Percentiles rank a stretch among this genome's conserved stretches.
phyloP scores from a whole-genome alignment of 1,139 yeast species.

The Yamadazyma siamensis region DNA sequence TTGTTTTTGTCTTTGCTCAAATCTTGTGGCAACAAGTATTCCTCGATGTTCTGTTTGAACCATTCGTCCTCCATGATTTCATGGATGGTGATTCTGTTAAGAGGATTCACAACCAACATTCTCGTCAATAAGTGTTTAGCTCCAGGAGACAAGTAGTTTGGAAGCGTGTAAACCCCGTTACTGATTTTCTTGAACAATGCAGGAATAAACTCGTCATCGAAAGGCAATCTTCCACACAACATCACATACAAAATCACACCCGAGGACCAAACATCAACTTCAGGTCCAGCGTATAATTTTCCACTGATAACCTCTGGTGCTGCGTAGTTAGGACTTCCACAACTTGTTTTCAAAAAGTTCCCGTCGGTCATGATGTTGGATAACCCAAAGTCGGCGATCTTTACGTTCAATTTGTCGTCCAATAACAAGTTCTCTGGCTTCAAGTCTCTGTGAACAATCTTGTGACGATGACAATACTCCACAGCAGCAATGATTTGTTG shows the following conservation, averaged over 20 bases:
- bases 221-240: constrained; percentile 96
- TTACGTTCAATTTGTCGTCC: constrained; percentile 89
- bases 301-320: constrained; percentile 98
- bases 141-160: constrained; percentile 83
- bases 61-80: constrained; percentile 95
- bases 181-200: constrained; percentile 92
- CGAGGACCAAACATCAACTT: constrained; percentile 98
- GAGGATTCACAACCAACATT: constrained; percentile 95
- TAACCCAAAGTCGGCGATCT: constrained; percentile 95
- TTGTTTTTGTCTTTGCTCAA: constrained; percentile 40
- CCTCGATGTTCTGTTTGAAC: constrained; percentile 84
- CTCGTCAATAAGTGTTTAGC: constrained; percentile 83
- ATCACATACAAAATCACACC: constrained; percentile 95
- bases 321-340: constrained; percentile 97
- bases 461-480: constrained; percentile 96
- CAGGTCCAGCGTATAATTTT: constrained; percentile 96
- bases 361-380: constrained; percentile 98
- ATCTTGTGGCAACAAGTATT: constrained; percentile 74
- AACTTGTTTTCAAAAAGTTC: constrained; percentile 88
- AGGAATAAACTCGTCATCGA: constrained; percentile 97
- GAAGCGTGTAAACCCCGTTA: constrained; percentile 92
- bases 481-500: constrained; percentile 98
- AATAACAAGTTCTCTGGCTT: constrained; percentile 91
- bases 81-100: constrained; percentile 90
- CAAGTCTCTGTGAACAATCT: constrained; percentile 94